Evolutionary conservation across 2,329 filamentous ascomycete species (phyloP), one percentile per base, ranked within the genome.

Genomic region (Truncatella angustata): DNA sequence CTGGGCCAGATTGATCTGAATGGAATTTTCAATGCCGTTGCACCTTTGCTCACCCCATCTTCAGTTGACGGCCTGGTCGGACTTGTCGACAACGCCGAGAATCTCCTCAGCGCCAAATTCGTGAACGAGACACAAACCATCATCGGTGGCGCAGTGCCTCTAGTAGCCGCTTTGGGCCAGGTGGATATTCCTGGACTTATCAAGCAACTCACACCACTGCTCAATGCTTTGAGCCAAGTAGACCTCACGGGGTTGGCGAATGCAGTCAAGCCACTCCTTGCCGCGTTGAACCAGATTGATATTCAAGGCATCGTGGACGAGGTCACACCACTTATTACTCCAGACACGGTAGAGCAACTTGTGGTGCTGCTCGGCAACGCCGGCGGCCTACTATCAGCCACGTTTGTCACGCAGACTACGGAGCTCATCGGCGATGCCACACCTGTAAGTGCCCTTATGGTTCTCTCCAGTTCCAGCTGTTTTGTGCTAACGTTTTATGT

Each of bases 351-450:
- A 26, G 68, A 69, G 58, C 66, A 65, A 24, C 58, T 76, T 14
- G 49, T 73, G 16, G 59, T 40, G 4, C 60, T 75, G 4, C 55
- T 75, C 4, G 63, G 60, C 23, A 74, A 76, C 28, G 73, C 72
- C 0, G 67, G 71, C 49, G 53, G 59, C 21, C 58, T 76, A 12
- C 56, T 76, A 5, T 70, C 65, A 4, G 56, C 65, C 24, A 63
- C 65, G 1, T 76, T 76, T 56, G 70, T 76, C 5, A 63, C 66
- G 18, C 70, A 76, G 54, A 73, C 72, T 34, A 65, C 65, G 2
- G 73, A 75, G 51, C 59, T 76, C 30, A 75, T 75, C 58, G 69
- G 66, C 23, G 70, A 74, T 52, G 71, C 71, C 3, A 72, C 71
- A 56, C 71, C 70, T 49, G 69, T 72, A 70, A 64, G 68, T 56